A percentile compares a stretch with the other conserved stretches of the same genome.
These are phyloP conservation scores for Cryoendolithus antarcticus DNA, from an alignment of 2,329 filamentous ascomycete genomes.

Conservation along the genomic window DNA sequence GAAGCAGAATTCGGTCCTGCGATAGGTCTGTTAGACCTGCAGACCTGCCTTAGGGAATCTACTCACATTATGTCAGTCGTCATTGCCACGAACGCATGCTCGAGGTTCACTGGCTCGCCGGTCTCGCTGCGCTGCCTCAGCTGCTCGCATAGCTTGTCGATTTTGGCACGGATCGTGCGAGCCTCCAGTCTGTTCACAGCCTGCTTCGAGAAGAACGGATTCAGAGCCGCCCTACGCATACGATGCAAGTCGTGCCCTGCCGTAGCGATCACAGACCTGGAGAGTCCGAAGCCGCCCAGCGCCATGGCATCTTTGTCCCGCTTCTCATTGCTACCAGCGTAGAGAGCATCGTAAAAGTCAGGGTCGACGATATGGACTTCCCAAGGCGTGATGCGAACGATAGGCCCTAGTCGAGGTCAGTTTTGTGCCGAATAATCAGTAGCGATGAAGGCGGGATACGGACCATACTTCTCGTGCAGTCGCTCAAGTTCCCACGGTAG, in stretches of 20 bases:
- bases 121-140: too few relatives aligned
- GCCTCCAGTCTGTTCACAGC: slow-evolving; percentile 11
- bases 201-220: slow-evolving; percentile 14
- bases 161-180: too few relatives aligned
- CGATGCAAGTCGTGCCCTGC: slow-evolving; percentile 28
- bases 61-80: too few relatives aligned
- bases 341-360: slow-evolving; percentile 20
- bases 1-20: too few relatives aligned
- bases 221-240: slow-evolving; percentile 11
- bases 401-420: slow-evolving; percentile 15
- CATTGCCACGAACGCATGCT: too few relatives aligned
- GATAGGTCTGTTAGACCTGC: too few relatives aligned
- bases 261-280: slow-evolving; percentile 32
- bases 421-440: not conserved
- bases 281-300: slow-evolving; percentile 4
- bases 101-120: too few relatives aligned
- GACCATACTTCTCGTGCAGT: slow-evolving; percentile 26
- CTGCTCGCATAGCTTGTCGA: too few relatives aligned
- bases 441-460: not conserved
- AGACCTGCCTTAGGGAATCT: too few relatives aligned
- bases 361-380: slow-evolving; percentile 32
- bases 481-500: slow-evolving; percentile 11
- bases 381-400: slow-evolving; percentile 30
- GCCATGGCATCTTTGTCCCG: slow-evolving; percentile 9
- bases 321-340: slow-evolving; percentile 10